phyloP scores from a whole-genome alignment of 345 rosid species.

The Gossypium anomalum region DNA sequence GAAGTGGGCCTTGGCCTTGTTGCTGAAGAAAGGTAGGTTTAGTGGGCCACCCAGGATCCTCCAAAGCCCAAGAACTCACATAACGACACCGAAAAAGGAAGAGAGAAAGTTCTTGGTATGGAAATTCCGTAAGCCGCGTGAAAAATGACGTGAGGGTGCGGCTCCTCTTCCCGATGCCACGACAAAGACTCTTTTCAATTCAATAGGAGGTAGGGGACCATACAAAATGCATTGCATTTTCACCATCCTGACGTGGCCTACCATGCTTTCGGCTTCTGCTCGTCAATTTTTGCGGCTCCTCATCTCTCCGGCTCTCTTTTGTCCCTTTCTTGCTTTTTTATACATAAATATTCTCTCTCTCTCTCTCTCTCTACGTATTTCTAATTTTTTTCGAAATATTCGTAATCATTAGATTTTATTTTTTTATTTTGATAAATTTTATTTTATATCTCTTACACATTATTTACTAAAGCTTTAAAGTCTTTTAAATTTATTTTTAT shows the following conservation, averaged over 20 bases:
- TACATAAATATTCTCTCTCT: not conserved
- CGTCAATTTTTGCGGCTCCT: slow-evolving; percentile 10
- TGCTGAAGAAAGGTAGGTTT: slow-evolving; percentile 14
- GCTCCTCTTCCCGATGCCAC: slow-evolving; percentile 11
- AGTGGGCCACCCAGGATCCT: slow-evolving; percentile 20
- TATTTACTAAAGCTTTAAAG: too few relatives aligned
- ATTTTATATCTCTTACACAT: too few relatives aligned
- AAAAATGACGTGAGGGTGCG: not conserved
- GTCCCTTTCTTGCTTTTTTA: not conserved
- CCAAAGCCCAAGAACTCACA: slow-evolving; percentile 20
- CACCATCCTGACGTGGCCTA: not conserved
- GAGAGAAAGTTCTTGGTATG: not conserved
- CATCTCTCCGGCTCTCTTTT: not conserved
- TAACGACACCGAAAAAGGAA: not conserved
- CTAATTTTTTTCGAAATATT: too few relatives aligned
- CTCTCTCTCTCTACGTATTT: too few relatives aligned
- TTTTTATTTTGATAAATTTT: too few relatives aligned
- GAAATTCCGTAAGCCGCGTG: slow-evolving; percentile 3
- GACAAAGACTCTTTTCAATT: not conserved
- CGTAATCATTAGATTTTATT: too few relatives aligned
- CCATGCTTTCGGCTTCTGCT: not conserved
- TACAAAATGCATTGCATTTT: not conserved
- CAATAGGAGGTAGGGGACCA: not conserved
- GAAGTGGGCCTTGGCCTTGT: slow-evolving; percentile 29
- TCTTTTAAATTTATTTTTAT: too few relatives aligned